Base-by-base conservation (phyloP, 1,284 basidiomycete species). In the Pholiota adiposa region DNA sequence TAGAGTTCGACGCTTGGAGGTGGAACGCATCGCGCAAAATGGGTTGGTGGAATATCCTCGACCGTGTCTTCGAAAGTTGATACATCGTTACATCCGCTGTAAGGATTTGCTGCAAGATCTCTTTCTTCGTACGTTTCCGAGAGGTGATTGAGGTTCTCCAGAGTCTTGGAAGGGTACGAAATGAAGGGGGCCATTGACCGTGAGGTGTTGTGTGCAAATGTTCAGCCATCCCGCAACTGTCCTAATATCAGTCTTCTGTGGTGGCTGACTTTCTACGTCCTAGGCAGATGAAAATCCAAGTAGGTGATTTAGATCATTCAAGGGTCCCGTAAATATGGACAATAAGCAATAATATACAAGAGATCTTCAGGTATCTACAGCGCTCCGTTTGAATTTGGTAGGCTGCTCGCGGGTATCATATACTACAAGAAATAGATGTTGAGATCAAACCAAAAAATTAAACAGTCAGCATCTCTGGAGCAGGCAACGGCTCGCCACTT, bases 121-220 rank as follows among this genome's bases (percentile, higher is more conserved):
- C 41, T 44, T 29, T 31, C 19, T 19, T 33, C 8, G 12, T 40
- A 19, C 40, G 48, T 34, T 27, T 40, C 21, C 14, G 34, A 50
- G 21, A 49, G 23, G 31, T 19, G 34, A 29, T 23, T 19, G 36
- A 50, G 38, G 23, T 49, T 41, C 25, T 23, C 36, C 23, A 50
- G 1, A 29, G 54, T 21, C n/a, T 50, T 38, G 2, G 44, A 21
- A 9, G 36, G 36, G 36, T 50, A 34, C n/a, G 18, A 50, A 33
- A 14, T 41, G 36, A 36, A 50, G n/a, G 54, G 54, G 5, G 54
- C 54, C 54, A 56, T 56, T 27, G 33, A 31, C 48, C 19, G 23
- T 18, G 23, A 34, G 43, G 23, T 21, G 31, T 19, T 23, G 25
- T 23, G 19, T 18, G 19, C 23, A 31, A 34, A 19, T n/a, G 44